Evolutionary conservation across 139 green algal species (phyloP).

Genomic region (Coelastrella sp.): DNA sequence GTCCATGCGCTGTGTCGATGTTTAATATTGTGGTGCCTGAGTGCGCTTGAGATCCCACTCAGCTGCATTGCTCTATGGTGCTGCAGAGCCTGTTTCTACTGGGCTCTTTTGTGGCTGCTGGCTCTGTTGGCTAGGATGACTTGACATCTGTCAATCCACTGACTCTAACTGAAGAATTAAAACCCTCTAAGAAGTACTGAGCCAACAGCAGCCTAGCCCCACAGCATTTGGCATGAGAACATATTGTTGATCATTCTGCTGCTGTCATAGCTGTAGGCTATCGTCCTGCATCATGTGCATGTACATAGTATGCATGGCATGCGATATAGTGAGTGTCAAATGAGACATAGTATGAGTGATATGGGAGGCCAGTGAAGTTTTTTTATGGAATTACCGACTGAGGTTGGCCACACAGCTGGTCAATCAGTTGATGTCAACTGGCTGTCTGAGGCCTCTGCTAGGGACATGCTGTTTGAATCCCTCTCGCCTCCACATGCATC

Average conservation of each 20-base stretch:
- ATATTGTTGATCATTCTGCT: background rate
- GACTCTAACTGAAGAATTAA: constrained; percentile 15
- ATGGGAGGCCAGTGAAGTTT: constrained; percentile 25
- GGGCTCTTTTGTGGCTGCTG: background rate
- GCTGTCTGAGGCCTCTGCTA: constrained; percentile 31
- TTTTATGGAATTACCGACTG: constrained; percentile 54
- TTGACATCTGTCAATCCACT: constrained; percentile 51
- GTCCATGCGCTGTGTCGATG: background rate
- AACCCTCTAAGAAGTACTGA: constrained; percentile 57
- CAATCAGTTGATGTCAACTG: constrained; percentile 42
- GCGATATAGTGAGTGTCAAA: background rate
- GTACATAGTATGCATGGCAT: background rate
- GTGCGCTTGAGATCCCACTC: no score
- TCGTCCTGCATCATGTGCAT: background rate
- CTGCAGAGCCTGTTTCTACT: background rate
- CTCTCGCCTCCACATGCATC: no score
- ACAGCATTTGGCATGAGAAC: background rate
- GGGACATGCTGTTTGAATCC: background rate
- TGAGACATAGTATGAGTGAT: background rate
- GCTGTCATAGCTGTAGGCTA: background rate
- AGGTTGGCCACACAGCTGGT: background rate
- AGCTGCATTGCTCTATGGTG: no score
- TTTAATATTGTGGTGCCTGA: background rate
- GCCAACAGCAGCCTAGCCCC: background rate
- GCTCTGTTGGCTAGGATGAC: constrained; percentile 25